phyloP scores from a whole-genome alignment of 495 filamentous ascomycete genomes.

The Apodospora peruviana region DNA sequence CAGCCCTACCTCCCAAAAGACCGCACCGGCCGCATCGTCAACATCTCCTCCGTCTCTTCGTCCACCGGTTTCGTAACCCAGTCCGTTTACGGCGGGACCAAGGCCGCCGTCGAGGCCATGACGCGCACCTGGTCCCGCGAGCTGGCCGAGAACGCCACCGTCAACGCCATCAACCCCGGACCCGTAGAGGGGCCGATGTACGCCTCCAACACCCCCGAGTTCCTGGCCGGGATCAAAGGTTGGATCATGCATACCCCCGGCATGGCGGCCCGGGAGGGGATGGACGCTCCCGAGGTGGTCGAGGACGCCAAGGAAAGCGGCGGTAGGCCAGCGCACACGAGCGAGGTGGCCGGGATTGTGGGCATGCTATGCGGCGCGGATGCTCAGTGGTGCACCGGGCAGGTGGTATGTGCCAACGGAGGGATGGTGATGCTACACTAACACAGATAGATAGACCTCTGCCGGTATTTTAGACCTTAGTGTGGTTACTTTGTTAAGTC shows the following conservation, averaged over 20 bases:
- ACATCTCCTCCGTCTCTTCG: conserved; percentile 66
- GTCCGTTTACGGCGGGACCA: conserved; percentile 80
- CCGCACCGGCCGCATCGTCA: conserved; percentile 73
- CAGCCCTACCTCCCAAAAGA: conserved; percentile 65
- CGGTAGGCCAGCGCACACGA: conserved; percentile 64
- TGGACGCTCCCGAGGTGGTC: conserved; percentile 57
- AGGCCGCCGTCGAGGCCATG: conserved; percentile 89
- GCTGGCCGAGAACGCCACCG: conserved; percentile 68
- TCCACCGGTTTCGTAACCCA: conserved; percentile 64
- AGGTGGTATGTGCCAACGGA: conserved; percentile 82
- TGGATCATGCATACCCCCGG: conserved; percentile 68
- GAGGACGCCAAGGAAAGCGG: conserved; percentile 52
- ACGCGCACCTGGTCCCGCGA: conserved; percentile 84
- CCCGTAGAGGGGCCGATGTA: conserved; percentile 77
- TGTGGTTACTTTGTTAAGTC: no score
- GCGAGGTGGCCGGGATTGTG: conserved; percentile 79
- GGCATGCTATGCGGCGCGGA: conserved; percentile 77
- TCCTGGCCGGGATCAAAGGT: conserved; percentile 34
- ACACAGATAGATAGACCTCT: no score
- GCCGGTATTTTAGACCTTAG: no score
- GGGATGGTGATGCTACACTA: conserved; percentile 62
- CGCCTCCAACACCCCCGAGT: conserved; percentile 31
- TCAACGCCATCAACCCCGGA: conserved; percentile 86
- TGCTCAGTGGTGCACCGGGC: conserved; percentile 74
- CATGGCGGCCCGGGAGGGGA: conserved; percentile 43